A percentile compares a stretch with the other conserved stretches of the same genome.
These are phyloP conservation scores for Amanita exitialis DNA, from an alignment of 768 basidiomycete species.

Conservation along the genomic window DNA sequence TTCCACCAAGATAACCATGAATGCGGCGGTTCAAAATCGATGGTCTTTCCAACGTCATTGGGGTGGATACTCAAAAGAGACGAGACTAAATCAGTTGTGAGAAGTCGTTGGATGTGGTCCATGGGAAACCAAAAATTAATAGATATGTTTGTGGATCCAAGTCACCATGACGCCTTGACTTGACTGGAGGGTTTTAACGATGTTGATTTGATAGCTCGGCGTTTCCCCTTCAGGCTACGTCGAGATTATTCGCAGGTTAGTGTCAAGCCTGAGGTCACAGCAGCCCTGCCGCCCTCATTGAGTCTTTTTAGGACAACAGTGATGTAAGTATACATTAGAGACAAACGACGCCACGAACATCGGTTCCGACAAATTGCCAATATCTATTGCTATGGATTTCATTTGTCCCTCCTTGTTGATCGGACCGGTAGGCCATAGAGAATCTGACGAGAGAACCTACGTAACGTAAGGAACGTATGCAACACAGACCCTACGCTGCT, in stretches of 20 bases:
- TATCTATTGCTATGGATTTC: background rate
- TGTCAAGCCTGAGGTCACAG: too few relatives aligned
- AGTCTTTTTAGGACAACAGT: too few relatives aligned
- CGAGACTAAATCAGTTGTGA: constrained; percentile 4
- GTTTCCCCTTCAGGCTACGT: too few relatives aligned
- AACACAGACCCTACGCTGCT: background rate
- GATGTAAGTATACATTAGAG: too few relatives aligned
- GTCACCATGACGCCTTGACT: too few relatives aligned
- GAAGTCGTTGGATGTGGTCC: constrained; percentile 5
- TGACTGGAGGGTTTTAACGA: too few relatives aligned
- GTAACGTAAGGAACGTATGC: background rate
- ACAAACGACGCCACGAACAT: background rate
- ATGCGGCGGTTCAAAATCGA: constrained; percentile 2
- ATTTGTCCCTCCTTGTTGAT: background rate
- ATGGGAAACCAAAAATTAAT: background rate
- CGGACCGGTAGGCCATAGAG: background rate
- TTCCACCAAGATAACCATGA: constrained; percentile 5
- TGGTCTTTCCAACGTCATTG: constrained; percentile 1
- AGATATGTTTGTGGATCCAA: background rate
- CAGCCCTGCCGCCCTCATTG: background rate
- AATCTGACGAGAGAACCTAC: background rate
- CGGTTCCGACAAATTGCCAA: background rate
- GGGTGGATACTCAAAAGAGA: constrained; percentile 6
- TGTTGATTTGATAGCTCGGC: too few relatives aligned
- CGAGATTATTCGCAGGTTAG: too few relatives aligned